These are phyloP conservation scores for Pichia sp. DNA, from an alignment of 1,139 yeast genomes.

Conservation along the genomic window DNA sequence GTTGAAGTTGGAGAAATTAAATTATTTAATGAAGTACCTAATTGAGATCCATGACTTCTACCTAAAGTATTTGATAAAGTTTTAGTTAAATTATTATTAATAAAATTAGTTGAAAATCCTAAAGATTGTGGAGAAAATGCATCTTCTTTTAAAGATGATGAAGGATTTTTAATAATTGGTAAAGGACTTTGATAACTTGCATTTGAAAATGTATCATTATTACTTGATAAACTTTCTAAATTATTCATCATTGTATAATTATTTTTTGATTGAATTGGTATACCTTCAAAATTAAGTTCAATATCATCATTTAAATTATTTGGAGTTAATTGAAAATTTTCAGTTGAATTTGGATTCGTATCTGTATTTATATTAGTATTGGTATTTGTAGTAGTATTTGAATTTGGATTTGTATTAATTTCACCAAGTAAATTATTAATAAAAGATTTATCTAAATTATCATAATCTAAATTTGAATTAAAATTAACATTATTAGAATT, in stretches of 20 bases:
- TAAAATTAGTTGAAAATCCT: slow-evolving; percentile 15
- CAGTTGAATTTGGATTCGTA: no score
- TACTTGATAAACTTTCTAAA: slow-evolving; percentile 2
- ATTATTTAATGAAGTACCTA: slow-evolving; percentile 27
- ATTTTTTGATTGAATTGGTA: not conserved
- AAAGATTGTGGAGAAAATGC: slow-evolving; percentile 26
- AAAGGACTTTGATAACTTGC: slow-evolving; percentile 9
- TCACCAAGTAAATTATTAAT: not conserved
- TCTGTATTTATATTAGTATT: no score
- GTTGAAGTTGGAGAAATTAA: slow-evolving; percentile 29
- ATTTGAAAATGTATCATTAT: not conserved
- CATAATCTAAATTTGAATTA: not conserved
- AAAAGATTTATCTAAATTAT: slow-evolving; percentile 1
- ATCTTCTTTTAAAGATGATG: slow-evolving; percentile 15
- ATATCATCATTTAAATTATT: no score
- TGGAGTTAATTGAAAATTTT: no score
- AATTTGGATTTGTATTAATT: not conserved
- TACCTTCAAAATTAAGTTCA: no score
- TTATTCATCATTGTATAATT: slow-evolving; percentile 2
- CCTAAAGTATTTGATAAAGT: slow-evolving; percentile 14
- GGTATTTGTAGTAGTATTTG: not conserved
- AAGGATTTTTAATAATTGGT: slow-evolving; percentile 6
- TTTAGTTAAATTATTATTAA: slow-evolving; percentile 5
- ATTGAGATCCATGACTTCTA: slow-evolving; percentile 26
- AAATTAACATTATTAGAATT: not conserved